A percentile compares a stretch with the other conserved stretches of the same genome.
Evolutionary conservation across 2,329 filamentous ascomycete genomes (phyloP).

Genomic region (Stylonectria norvegica): DNA sequence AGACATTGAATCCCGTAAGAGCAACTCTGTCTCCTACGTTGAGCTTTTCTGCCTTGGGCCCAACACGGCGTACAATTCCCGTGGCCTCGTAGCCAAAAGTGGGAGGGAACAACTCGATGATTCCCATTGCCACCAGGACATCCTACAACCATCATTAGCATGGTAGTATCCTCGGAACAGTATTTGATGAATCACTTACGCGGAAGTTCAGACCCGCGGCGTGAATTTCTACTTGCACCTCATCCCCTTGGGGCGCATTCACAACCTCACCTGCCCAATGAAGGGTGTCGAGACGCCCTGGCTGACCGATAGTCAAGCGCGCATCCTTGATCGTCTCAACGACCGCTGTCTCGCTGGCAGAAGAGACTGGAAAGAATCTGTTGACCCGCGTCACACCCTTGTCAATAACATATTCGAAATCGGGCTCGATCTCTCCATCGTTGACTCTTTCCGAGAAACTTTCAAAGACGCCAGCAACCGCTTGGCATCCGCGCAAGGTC

Average conservation of each 20-base stretch:
- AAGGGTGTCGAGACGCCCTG: too few relatives aligned
- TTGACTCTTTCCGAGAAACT: too few relatives aligned
- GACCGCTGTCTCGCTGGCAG: constrained; percentile 19
- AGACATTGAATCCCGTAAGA: constrained; percentile 15
- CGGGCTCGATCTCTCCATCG: constrained; percentile 21
- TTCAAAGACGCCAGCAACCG: too few relatives aligned
- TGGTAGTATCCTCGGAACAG: not conserved
- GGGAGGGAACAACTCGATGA: constrained; percentile 10
- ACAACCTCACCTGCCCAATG: too few relatives aligned
- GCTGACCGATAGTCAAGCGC: too few relatives aligned
- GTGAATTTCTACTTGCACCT: constrained; percentile 34
- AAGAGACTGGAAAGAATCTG: constrained; percentile 26
- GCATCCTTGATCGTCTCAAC: too few relatives aligned
- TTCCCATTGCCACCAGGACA: constrained; percentile 33
- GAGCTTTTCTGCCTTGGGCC: constrained; percentile 22
- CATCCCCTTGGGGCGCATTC: too few relatives aligned
- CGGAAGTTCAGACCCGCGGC: constrained; percentile 35
- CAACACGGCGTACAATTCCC: constrained; percentile 27
- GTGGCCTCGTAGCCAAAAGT: constrained; percentile 25
- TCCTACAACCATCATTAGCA: constrained; percentile 29
- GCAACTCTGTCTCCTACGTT: constrained; percentile 31
- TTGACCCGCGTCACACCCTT: constrained; percentile 25
- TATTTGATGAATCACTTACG: not conserved
- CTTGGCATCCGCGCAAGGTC: too few relatives aligned
- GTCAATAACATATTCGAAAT: constrained; percentile 32